Evolutionary conservation across 1,284 basidiomycete species (phyloP), one percentile per base, ranked within the genome.

Genomic region (Irpex rosettiformis): DNA sequence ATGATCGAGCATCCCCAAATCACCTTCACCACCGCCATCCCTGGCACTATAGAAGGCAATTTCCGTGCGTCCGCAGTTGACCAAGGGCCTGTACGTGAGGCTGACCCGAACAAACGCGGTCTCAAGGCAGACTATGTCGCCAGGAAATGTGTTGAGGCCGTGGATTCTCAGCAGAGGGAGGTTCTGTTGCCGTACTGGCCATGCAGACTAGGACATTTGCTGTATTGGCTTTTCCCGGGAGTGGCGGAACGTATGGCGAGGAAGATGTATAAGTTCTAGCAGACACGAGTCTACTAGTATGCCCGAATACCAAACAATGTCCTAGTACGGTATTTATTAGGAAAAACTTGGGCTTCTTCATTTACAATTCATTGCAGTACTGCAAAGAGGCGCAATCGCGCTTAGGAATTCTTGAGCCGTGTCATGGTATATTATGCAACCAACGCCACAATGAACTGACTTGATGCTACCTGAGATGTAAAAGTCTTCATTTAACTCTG

Each of bases 51-150:
- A 33, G 84, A 91, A 66, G 93, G 93, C 56, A 79, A 83, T 64
- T 94, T 96, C 74, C 84, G 93, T 25, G 81, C 84, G 1, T 89
- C 88, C 8, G 89, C 89, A 0, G 85, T 91, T 3, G 89, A 92
- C 64, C 78, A 77, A 59, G 79, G 85, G 25, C 68, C 73, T 2
- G 67, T 81, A 42, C 71, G 79, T 52, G 81, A 89, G 66, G 62
- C 68, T 5, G 79, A 87, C 59, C 81, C 84, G 0, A 81, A 81
- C 60, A 79, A 76, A 57, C 64, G 74, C 33, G 88, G 86, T 3
- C 66, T 91, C 30, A 87, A 79, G 68, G 70, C 77, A 43, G 79
- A 79, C 3, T 75, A 65, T 4, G 85, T 88, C 1, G 88, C 85
- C 1, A 66, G 69, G 56, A 69, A 80, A 54, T 86, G 82, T 64